Conservation (phyloP, 2,329 filamentous ascomycete genomes). For the Verticillium tricorpus region DNA sequence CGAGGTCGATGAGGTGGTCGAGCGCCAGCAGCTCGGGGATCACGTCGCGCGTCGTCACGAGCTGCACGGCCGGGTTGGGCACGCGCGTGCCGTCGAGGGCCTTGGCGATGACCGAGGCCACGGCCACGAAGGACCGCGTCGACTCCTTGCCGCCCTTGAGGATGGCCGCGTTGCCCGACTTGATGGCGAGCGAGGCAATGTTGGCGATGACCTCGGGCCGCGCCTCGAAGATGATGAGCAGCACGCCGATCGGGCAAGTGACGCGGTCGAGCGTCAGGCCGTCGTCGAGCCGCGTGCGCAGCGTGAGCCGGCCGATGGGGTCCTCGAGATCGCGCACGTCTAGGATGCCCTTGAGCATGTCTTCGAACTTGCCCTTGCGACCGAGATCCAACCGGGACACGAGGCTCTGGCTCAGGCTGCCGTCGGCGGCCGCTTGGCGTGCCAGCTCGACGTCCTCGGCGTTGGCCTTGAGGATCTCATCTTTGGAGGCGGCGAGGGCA, state of each 20-base stretch:
- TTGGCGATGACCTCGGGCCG: constrained; percentile 98
- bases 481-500: constrained; percentile 65
- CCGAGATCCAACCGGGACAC: constrained; percentile 84
- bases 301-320: constrained; percentile 81
- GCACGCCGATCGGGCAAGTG: constrained; percentile 92
- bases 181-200: constrained; percentile 91
- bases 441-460: constrained; percentile 74
- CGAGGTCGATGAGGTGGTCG: constrained; percentile 86
- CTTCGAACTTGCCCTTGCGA: constrained; percentile 88
- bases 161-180: constrained; percentile 95
- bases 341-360: constrained; percentile 93
- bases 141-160: constrained; percentile 96
- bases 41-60: constrained; percentile 88
- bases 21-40: constrained; percentile 83
- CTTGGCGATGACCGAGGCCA: constrained; percentile 76
- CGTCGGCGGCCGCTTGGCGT: constrained; percentile 66
- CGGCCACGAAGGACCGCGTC: constrained; percentile 88
- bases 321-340: constrained; percentile 82
- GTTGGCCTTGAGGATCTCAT: constrained; percentile 82
- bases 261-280: constrained; percentile 81
- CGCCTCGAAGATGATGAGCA: constrained; percentile 97
- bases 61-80: constrained; percentile 82
- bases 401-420: constrained; percentile 73
- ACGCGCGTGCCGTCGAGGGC: constrained; percentile 71
- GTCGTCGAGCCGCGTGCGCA: constrained; percentile 83